phyloP scores from a whole-genome alignment of 352 stramenopile species.

The Aphanomyces euteiches region DNA sequence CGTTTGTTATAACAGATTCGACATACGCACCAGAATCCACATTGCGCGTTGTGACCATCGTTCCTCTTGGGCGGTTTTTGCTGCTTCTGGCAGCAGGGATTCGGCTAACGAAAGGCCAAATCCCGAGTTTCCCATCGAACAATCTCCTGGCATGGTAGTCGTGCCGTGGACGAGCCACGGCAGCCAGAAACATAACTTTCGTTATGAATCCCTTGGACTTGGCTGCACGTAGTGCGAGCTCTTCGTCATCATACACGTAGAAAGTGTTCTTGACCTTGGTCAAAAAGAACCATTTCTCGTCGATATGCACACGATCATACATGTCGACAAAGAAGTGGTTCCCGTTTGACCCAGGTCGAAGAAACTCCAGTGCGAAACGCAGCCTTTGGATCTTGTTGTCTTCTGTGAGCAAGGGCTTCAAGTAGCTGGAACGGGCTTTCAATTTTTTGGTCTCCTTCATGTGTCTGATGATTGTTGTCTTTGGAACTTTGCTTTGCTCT shows the following conservation, averaged over 20 bases:
- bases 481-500: no score
- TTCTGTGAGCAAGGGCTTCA: neutral
- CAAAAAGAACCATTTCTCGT: constrained; percentile 10
- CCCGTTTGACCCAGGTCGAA: neutral
- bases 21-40: neutral
- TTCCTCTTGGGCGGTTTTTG: constrained; percentile 31
- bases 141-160: neutral
- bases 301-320: neutral
- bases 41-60: neutral
- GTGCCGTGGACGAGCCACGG: neutral
- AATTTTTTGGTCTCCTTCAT: no score
- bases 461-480: no score
- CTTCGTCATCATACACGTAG: neutral
- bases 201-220: neutral
- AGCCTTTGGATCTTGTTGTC: neutral
- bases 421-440: neutral
- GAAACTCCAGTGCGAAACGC: neutral
- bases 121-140: neutral
- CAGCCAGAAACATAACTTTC: constrained; percentile 1
- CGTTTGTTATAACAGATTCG: neutral
- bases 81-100: constrained; percentile 22
- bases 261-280: neutral
- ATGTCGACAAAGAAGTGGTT: neutral
- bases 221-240: neutral
- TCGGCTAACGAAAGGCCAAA: constrained; percentile 30